A percentile compares a stretch with the other conserved stretches of the same genome.
phyloP scores from a whole-genome alignment of 2,329 filamentous ascomycete species.

The Lachnellula arida region DNA sequence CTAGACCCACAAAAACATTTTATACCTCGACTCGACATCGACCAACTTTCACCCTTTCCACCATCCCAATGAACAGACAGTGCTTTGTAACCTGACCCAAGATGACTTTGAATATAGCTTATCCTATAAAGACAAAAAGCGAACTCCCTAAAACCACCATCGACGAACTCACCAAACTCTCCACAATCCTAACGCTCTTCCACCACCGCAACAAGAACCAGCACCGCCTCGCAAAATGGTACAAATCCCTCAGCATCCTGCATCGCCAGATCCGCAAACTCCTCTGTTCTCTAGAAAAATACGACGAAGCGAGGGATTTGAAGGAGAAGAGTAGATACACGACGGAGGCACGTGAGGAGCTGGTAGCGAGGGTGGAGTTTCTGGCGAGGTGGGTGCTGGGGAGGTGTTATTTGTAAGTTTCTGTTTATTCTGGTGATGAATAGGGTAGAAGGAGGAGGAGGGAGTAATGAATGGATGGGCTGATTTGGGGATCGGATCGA shows the following conservation, averaged over 20 bases:
- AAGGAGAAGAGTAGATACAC: conserved; percentile 4
- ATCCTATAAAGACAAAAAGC: background rate
- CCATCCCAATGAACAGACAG: too few relatives aligned
- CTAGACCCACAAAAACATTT: background rate
- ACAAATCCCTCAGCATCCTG: conserved; percentile 66
- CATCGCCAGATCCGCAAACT: conserved; percentile 61
- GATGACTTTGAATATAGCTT: too few relatives aligned
- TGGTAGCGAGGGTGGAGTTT: conserved; percentile 29
- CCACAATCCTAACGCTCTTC: conserved; percentile 59
- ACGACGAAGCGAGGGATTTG: conserved; percentile 11
- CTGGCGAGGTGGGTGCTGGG: conserved; percentile 38
- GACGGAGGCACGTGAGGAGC: conserved; percentile 26
- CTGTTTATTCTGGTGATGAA: conserved; percentile 26
- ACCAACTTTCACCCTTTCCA: background rate
- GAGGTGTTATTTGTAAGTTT: conserved; percentile 42
- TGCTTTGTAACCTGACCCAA: background rate
- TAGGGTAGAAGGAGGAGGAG: too few relatives aligned
- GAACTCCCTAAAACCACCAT: too few relatives aligned
- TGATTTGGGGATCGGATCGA: conserved; percentile 32
- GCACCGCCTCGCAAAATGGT: conserved; percentile 79
- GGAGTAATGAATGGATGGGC: background rate
- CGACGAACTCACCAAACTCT: conserved; percentile 31
- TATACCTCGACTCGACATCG: background rate
- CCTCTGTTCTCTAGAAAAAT: conserved; percentile 32
- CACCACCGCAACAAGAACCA: conserved; percentile 88